Conservation (phyloP, 2,329 filamentous ascomycete species). For the Aspergillus persii region DNA sequence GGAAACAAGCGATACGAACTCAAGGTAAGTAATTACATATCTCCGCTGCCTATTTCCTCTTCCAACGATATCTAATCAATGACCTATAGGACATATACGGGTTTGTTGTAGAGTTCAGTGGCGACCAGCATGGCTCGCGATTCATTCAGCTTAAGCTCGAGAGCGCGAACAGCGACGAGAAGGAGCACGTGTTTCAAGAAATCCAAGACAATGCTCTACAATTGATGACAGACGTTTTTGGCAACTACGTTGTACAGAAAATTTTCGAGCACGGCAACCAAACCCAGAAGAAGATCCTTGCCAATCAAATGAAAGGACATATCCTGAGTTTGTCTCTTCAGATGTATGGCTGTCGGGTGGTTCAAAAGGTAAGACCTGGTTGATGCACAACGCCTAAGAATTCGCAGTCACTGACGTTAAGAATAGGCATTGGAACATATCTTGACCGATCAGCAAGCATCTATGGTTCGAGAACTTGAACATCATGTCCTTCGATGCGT, state of each 20-base stretch:
- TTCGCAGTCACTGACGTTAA: constrained; percentile 22
- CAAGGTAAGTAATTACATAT: constrained; percentile 51
- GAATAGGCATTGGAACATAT: constrained; percentile 79
- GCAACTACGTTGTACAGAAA: constrained; percentile 98
- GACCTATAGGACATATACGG: constrained; percentile 68
- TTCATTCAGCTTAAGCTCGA: constrained; percentile 94
- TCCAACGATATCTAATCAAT: constrained; percentile 11
- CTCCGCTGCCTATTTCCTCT: background rate
- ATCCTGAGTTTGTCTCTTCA: constrained; percentile 76
- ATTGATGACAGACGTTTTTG: constrained; percentile 94
- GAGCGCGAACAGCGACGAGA: constrained; percentile 91
- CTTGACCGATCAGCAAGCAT: constrained; percentile 84
- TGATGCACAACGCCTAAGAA: background rate
- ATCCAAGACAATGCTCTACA: constrained; percentile 80
- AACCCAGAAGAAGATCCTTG: constrained; percentile 83
- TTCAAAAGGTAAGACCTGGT: constrained; percentile 70
- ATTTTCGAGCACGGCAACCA: constrained; percentile 96
- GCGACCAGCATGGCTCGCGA: constrained; percentile 90
- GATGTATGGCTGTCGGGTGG: constrained; percentile 91
- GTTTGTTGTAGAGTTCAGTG: constrained; percentile 89
- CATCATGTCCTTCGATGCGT: constrained; percentile 73
- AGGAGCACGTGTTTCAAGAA: constrained; percentile 84
- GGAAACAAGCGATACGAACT: constrained; percentile 75
- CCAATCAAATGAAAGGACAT: constrained; percentile 82
- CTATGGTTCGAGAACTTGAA: constrained; percentile 79